Base-by-base conservation (phyloP, 176 grass and related monocot genomes). In the Aegilops speltoides region DNA sequence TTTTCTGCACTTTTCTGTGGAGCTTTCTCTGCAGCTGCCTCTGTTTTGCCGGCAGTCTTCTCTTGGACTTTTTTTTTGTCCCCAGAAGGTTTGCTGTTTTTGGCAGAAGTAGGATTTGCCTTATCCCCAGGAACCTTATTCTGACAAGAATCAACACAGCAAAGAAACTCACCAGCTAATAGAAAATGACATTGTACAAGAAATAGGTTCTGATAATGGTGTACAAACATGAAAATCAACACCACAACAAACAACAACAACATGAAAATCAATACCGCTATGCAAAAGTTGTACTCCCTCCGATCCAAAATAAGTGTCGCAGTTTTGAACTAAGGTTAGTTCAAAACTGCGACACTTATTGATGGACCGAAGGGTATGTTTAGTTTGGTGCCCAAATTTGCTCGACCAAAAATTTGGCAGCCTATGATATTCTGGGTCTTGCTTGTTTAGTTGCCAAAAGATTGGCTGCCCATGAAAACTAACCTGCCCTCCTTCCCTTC, bases 31-130 rank as follows among this genome's bases (percentile, higher is more conserved):
- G 85, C 45, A 67, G 32, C 79, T 50, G 66, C 84, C 62, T 93
- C 88, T 40, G 59, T 64, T 86, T 91, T 94, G 29, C 80, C 87
- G 65, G 66, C 31, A 46, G 87, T 79, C 29, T 90, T 92, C 73
- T 85, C 89, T 60, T 77, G 73, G 65, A 8, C 70, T 89, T 93
- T 95, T 90, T 94, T 96, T 85, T 94, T 98, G 56, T 94, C 90
- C 48, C 86, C 88, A 65, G 75, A 86, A 52, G 90, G 37, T 83
- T 89, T 93, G 50, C 68, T 90, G 46, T 82, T 86, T 89, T 91
- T 90, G 2, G 9, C 26, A 48, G 81, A 61, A 86, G 33, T 37
- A 24, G 78, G 65, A 64, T 73, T 89, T 83, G 67, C 89, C 83
- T 95, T 98, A 31, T 83, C 76, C 66, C 83, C 83, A 81, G 87